Evolutionary conservation across 1,139 yeast genomes (phyloP), one percentile per base, ranked within the genome.

Genomic region (Arxiozyma bovina): DNA sequence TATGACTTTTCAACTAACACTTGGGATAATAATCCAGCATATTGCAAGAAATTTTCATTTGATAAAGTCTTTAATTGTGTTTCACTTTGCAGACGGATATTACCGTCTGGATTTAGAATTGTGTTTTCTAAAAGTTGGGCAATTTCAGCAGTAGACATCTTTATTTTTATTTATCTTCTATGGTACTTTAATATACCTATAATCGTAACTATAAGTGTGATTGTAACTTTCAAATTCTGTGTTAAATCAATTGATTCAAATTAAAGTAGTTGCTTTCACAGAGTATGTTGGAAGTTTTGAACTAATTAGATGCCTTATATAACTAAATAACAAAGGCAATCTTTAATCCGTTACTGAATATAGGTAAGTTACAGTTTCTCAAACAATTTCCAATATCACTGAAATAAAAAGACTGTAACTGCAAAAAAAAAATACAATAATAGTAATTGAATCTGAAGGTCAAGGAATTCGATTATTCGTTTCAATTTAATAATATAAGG

Each of bases 21-120:
- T 60, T 82, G 82, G 48, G 88, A 81, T 66, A 91, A 79, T 64
- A 84, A 75, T 48, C 82, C 81, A 63, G 90, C 74, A 68, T 85
- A 93, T 62, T 77, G 84, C 70, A 74, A 83, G 73, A 88, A 91
- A 71, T 89, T 87, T 59, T 82, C 85, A 63, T 79, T 77, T 41
- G 96, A 85, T 30, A 91, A 82, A 54, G 80, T 80, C 63, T 77
- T 78, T 64, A 93, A 79, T 71, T 88, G 89, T 52, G 81, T 77
- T 71, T 89, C 96, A 57, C 98, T 96, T 61, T 81, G 81, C 44
- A 84, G 74, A 72, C 98, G 83, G 63, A 81, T 81, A 58, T 76
- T 73, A 53, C 87, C 83, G 71, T 88, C 78, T 41, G 75, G 79
- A 64, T 77, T 79, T 63, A 84, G 73, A 67, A 87, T 80, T 58